Conservation (phyloP, 2,329 filamentous ascomycete genomes). For the Sporothrix schenckii region DNA sequence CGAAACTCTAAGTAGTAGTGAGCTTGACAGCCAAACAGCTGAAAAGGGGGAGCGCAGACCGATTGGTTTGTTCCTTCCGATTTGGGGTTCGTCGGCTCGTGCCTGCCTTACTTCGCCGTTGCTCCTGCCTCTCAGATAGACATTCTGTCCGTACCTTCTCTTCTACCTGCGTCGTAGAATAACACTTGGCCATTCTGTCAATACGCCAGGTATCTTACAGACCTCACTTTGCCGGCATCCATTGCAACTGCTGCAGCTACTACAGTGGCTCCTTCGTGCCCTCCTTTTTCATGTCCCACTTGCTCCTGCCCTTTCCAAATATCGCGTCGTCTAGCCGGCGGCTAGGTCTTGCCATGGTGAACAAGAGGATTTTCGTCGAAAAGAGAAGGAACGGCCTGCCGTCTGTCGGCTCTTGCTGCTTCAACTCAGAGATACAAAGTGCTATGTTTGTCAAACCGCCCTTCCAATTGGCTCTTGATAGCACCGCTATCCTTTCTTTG, state of each 20-base stretch:
- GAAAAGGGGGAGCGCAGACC: constrained; percentile 10
- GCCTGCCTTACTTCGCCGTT: constrained; percentile 1
- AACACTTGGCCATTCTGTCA: too few relatives aligned
- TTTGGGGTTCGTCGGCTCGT: not conserved
- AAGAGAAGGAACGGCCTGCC: constrained; percentile 19
- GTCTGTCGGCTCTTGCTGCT: constrained; percentile 12
- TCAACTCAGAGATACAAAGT: not conserved
- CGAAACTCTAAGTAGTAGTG: not conserved
- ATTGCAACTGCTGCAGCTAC: constrained; percentile 12
- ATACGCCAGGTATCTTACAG: too few relatives aligned
- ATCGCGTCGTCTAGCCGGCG: not conserved
- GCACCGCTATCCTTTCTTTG: not conserved
- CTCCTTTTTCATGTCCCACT: constrained; percentile 25
- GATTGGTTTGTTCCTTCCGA: constrained; percentile 9
- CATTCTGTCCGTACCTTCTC: not conserved
- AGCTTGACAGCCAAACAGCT: not conserved
- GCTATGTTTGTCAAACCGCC: constrained; percentile 1
- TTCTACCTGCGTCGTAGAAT: not conserved
- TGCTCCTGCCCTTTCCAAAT: constrained; percentile 3
- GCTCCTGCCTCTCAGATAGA: not conserved
- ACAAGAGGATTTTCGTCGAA: not conserved
- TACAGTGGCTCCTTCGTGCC: constrained; percentile 18
- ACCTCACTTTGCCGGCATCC: not conserved
- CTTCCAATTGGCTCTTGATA: not conserved
- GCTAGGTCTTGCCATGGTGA: constrained; percentile 3